Percentiles rank a stretch among this genome's conserved stretches.
phyloP scores from a whole-genome alignment of 371 early-diverging fungal genomes.

The Apophysomyces variabilis region DNA sequence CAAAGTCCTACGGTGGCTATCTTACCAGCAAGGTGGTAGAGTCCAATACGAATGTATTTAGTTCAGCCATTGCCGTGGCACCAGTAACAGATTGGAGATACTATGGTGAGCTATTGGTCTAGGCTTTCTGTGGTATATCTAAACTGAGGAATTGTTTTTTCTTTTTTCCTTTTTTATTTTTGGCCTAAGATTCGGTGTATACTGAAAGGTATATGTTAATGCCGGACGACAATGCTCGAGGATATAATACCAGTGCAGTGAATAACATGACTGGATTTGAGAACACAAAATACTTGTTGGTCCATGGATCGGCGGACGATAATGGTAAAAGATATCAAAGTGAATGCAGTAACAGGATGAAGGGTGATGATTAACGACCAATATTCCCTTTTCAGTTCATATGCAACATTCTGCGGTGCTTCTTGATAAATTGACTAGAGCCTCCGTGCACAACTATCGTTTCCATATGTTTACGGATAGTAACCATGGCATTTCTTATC shows the following conservation, averaged over 20 bases:
- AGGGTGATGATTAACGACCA: background rate
- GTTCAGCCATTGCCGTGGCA: slow-evolving; percentile 91
- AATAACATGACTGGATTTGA: slow-evolving; percentile 83
- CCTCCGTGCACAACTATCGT: slow-evolving; percentile 75
- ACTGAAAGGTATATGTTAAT: slow-evolving; percentile 97
- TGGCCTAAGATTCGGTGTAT: slow-evolving; percentile 80
- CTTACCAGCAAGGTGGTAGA: slow-evolving; percentile 88
- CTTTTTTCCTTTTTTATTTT: too few relatives aligned
- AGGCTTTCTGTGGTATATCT: background rate
- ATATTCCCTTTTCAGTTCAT: slow-evolving; percentile 59
- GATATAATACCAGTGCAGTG: slow-evolving; percentile 84
- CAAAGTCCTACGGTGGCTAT: slow-evolving; percentile 92
- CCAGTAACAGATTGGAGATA: slow-evolving; percentile 95
- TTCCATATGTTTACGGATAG: slow-evolving; percentile 89
- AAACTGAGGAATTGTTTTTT: background rate
- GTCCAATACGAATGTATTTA: slow-evolving; percentile 80
- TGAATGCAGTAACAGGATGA: too few relatives aligned
- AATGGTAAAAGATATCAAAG: slow-evolving; percentile 39
- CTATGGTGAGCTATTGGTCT: slow-evolving; percentile 53
- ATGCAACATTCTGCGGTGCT: slow-evolving; percentile 70
- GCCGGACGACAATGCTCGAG: slow-evolving; percentile 75
- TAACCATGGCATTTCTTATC: slow-evolving; percentile 84
- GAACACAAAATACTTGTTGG: slow-evolving; percentile 76
- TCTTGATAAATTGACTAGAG: slow-evolving; percentile 58
- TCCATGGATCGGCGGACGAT: slow-evolving; percentile 96